Evolutionary conservation across 345 rosid species (phyloP).

Genomic region (Eucalyptus erythrocorys): DNA sequence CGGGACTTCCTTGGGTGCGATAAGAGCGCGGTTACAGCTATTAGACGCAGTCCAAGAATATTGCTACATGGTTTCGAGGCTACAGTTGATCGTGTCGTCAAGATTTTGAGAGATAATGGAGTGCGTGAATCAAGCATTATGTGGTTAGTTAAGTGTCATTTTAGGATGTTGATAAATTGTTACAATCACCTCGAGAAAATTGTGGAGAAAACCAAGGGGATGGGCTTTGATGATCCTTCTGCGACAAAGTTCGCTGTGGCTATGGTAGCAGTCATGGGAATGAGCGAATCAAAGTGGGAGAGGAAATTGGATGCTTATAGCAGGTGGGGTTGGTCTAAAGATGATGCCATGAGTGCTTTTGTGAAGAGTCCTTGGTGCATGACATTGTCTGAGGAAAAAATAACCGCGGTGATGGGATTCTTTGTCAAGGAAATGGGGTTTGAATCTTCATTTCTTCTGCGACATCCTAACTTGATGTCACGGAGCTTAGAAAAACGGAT

Average conservation of each 20-base stretch:
- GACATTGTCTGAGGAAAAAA: conserved; percentile 2
- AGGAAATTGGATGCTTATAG: not conserved
- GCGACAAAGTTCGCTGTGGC: not conserved
- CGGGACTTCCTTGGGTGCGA: not conserved
- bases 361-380: conserved; percentile 1
- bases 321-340: conserved; percentile 3
- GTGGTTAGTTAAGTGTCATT: not conserved
- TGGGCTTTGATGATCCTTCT: conserved; percentile 9
- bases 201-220: not conserved
- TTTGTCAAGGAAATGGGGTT: conserved; percentile 9
- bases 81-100: not conserved
- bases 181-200: not conserved
- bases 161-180: not conserved
- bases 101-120: conserved; percentile 4
- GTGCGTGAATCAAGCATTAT: not conserved
- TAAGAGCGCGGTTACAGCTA: not conserved
- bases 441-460: not conserved
- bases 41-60: not conserved
- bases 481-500: conserved; percentile 18
- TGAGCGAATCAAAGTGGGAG: not conserved
- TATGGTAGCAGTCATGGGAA: not conserved
- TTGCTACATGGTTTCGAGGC: not conserved
- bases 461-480: not conserved
- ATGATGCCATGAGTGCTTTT: conserved; percentile 2
- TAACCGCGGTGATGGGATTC: not conserved